These are phyloP conservation scores for Paramecium caudatum DNA, from an alignment of 73 alveolate genomes.

Conservation along the genomic window DNA sequence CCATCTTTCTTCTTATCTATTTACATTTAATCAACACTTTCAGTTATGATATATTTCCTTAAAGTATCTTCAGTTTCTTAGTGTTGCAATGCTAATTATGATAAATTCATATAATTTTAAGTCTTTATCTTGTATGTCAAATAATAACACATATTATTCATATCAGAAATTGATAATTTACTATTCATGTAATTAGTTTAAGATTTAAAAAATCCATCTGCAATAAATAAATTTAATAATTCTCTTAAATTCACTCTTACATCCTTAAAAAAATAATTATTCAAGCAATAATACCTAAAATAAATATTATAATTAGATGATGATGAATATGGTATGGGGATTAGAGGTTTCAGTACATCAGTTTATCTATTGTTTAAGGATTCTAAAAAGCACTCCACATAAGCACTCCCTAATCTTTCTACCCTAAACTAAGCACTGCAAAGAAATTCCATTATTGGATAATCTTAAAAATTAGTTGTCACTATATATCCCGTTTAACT, in stretches of 20 bases:
- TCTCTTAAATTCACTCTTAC: constrained; percentile 73
- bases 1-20: constrained; percentile 15
- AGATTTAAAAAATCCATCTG: constrained; percentile 75
- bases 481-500: neutral
- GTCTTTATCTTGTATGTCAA: constrained; percentile 70
- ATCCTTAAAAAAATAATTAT: constrained; percentile 40
- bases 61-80: neutral
- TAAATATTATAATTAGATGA: constrained; percentile 72
- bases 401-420: constrained; percentile 65
- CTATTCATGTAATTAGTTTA: constrained; percentile 73
- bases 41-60: neutral
- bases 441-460: neutral
- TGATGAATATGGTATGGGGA: constrained; percentile 62
- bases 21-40: constrained; percentile 9
- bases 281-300: constrained; percentile 67
- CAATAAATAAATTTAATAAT: constrained; percentile 69
- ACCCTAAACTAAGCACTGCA: constrained; percentile 35
- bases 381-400: constrained; percentile 64
- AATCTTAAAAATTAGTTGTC: neutral
- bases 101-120: constrained; percentile 45
- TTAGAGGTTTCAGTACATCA: neutral
- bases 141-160: constrained; percentile 64
- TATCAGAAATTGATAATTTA: constrained; percentile 63
- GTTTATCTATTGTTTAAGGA: neutral
- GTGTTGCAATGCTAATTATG: constrained; percentile 6